Evolutionary conservation across 495 filamentous ascomycete genomes (phyloP), one percentile per base, ranked within the genome.

Genomic region (Penicillium dipodomyicola): DNA sequence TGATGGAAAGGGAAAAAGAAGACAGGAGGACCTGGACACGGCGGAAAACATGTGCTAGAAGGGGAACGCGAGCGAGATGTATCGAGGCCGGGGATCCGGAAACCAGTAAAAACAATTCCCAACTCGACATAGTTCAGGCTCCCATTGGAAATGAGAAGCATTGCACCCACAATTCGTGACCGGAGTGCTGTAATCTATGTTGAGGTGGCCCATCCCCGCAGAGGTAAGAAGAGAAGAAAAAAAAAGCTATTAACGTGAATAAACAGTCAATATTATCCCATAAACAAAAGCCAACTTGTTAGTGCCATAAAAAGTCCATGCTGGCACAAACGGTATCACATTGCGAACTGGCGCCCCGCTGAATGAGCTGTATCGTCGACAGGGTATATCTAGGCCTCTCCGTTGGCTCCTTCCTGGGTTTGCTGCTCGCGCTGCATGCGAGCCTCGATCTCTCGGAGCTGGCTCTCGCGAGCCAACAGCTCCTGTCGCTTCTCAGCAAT

Each of bases 401-500:
- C 80, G 60, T 79, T 79, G 57, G 55, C 46, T 55, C 71, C 68
- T 58, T 77, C 56, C 57, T 71, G 65, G 74, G 80, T 84, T 62
- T 84, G 76, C 63, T 84, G 76, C 69, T 89, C 87, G 65, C 87
- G 80, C 55, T 83, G 80, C 87, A 91, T 91, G 60, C 87, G 80
- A 52, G 84, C 86, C 75, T 91, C 87, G 68, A 97, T 96, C 79
- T 98, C 94, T 75, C 92, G 90, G 62, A 98, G 84, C 77, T 98
- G 94, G 70, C 91, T 96, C 80, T 98, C 94, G 72, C 95, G 91
- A 58, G 94, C 94, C 71, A 98, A 79, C 51, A 98, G 81, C 78
- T 98, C 94, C 80, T 98, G 94, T 78, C 94, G 87, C 85, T 98
- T 98, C 82, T 97, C 94, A 75, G 96, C 96, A 78, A 98, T 98